Conservation (phyloP, 1,139 yeast genomes). For the Candida anutae region DNA sequence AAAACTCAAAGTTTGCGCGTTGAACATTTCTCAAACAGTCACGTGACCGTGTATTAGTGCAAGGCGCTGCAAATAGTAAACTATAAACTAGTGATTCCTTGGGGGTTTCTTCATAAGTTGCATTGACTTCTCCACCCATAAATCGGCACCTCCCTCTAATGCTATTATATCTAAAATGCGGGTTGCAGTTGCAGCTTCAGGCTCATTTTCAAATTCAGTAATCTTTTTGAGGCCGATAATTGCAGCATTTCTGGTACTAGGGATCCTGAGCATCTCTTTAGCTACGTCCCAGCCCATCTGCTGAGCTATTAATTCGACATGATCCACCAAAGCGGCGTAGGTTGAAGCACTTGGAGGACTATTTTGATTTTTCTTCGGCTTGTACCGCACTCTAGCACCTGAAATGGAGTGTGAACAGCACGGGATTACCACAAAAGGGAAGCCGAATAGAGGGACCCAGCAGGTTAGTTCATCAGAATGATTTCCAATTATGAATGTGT, state of each 20-base stretch:
- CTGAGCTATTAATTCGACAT: slow-evolving; percentile 62
- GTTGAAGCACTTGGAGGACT: slow-evolving; percentile 5
- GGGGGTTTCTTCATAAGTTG: slow-evolving; percentile 47
- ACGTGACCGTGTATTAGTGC: no score
- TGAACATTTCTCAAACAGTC: no score
- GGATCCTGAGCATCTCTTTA: slow-evolving; percentile 84
- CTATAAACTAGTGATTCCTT: slow-evolving; percentile 17
- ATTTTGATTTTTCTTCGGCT: slow-evolving; percentile 26
- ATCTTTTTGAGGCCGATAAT: slow-evolving; percentile 53
- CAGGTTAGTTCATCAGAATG: slow-evolving; percentile 94
- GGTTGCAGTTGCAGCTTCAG: slow-evolving; percentile 16
- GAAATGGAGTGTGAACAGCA: slow-evolving; percentile 87
- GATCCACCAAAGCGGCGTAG: slow-evolving; percentile 80
- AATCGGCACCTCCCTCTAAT: slow-evolving; percentile 82
- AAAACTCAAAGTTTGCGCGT: no score
- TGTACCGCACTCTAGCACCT: slow-evolving; percentile 66
- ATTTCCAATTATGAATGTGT: slow-evolving; percentile 84
- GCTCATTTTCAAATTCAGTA: slow-evolving; percentile 17
- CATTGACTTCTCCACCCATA: slow-evolving; percentile 80
- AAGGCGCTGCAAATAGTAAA: not conserved
- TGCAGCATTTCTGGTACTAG: slow-evolving; percentile 92
- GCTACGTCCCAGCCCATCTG: slow-evolving; percentile 78
- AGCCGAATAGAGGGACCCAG: slow-evolving; percentile 86
- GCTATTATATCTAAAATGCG: slow-evolving; percentile 53
- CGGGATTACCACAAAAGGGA: slow-evolving; percentile 87